A percentile compares a stretch with the other conserved stretches of the same genome.
phyloP scores from a whole-genome alignment of 2,329 filamentous ascomycete species.

The Colletotrichum siamense region DNA sequence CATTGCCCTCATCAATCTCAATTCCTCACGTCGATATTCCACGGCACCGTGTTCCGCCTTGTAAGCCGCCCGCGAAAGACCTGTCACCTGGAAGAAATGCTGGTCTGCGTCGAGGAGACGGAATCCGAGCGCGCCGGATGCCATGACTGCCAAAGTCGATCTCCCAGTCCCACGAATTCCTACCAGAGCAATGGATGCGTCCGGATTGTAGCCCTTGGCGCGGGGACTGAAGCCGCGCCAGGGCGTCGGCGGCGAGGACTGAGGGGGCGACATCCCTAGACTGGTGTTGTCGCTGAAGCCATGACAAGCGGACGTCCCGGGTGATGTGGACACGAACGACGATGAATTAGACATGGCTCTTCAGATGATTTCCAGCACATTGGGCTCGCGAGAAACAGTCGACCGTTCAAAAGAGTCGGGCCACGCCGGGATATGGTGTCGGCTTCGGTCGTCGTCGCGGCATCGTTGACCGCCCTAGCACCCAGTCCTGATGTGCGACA shows the following conservation, averaged over 20 bases:
- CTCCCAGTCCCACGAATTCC: conserved; percentile 78
- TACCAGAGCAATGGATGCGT: conserved; percentile 75
- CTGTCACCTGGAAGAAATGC: conserved; percentile 68
- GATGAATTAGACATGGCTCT: not conserved
- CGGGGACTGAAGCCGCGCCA: not conserved
- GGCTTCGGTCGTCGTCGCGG: not conserved
- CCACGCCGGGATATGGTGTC: not conserved
- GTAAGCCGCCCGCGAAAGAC: conserved; percentile 65
- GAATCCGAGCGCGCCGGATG: conserved; percentile 71
- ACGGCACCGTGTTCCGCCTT: conserved; percentile 65
- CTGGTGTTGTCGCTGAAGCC: not conserved
- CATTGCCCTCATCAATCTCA: conserved; percentile 65
- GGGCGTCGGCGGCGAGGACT: not conserved
- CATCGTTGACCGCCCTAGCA: not conserved
- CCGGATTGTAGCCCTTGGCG: conserved; percentile 23
- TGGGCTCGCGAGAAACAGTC: not conserved
- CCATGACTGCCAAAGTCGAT: conserved; percentile 76
- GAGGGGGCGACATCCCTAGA: not conserved
- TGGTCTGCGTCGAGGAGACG: conserved; percentile 73
- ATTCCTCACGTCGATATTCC: conserved; percentile 68
- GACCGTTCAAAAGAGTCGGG: not conserved
- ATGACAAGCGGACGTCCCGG: not conserved
- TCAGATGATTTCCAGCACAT: not conserved
- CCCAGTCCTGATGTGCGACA: not conserved
- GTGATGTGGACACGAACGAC: not conserved